Evolutionary conservation across 2,329 filamentous ascomycete genomes (phyloP).

Genomic region (Trichoderma lentiforme): DNA sequence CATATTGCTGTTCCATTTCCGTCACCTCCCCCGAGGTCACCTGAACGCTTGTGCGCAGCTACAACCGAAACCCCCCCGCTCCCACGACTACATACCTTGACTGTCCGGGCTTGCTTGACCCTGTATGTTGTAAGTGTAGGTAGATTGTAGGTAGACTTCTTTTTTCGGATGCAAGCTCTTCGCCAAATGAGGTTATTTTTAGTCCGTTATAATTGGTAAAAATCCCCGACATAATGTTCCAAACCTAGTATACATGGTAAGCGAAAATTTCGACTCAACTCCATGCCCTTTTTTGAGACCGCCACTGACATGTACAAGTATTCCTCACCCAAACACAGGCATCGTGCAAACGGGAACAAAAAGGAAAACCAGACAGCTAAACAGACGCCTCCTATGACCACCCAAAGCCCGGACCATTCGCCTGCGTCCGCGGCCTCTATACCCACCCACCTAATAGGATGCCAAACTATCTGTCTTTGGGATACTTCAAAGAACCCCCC

Average conservation of each 20-base stretch:
- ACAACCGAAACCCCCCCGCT: neutral
- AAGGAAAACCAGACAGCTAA: neutral
- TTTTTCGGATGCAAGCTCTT: neutral
- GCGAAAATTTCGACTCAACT: neutral
- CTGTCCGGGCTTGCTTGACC: neutral
- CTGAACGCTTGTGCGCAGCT: slow-evolving; percentile 4
- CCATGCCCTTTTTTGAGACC: neutral
- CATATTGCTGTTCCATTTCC: neutral
- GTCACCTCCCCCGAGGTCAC: neutral
- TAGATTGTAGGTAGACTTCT: neutral
- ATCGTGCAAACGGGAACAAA: neutral
- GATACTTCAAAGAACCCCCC: neutral
- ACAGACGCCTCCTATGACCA: neutral
- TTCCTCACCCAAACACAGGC: neutral
- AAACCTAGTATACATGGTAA: neutral
- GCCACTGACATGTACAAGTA: neutral
- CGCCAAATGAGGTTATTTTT: slow-evolving; percentile 3
- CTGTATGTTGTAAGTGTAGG: neutral
- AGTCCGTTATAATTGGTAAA: neutral
- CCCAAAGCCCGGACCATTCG: neutral
- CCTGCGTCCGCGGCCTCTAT: slow-evolving; percentile 1
- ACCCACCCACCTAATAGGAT: neutral
- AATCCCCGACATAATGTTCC: neutral
- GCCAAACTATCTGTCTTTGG: neutral
- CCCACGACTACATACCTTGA: neutral